Conservation (phyloP, 306 rosid genomes). For the Quercus parvula region DNA sequence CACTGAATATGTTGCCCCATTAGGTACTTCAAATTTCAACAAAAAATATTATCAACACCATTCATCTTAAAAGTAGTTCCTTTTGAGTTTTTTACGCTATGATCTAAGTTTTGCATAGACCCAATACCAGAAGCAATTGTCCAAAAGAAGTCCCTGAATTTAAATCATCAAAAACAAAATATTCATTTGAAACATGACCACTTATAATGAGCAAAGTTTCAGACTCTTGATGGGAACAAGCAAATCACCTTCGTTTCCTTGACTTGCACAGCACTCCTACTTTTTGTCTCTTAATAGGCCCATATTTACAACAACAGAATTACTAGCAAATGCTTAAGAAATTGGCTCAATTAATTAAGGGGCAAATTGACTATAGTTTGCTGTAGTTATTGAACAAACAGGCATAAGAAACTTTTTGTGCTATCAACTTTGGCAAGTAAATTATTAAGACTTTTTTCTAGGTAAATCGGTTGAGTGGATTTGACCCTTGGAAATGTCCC, state of each 20-base stretch:
- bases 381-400: background rate
- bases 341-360: background rate
- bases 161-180: no score
- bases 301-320: background rate
- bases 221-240: background rate
- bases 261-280: background rate
- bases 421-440: background rate
- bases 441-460: background rate
- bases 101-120: no score
- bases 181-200: background rate
- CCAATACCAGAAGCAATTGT: no score
- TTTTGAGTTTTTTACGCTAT: no score
- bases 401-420: background rate
- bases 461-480: no score
- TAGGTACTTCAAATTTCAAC: no score
- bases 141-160: no score
- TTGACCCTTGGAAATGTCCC: no score
- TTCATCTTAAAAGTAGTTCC: no score
- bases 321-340: background rate
- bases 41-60: no score
- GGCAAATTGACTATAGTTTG: background rate
- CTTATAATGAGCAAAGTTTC: background rate
- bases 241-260: background rate
- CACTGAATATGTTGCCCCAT: no score
- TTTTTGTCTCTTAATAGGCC: background rate